Evolutionary conservation across 352 stramenopile genomes (phyloP).

Genomic region (Globisporangium orthogonon): DNA sequence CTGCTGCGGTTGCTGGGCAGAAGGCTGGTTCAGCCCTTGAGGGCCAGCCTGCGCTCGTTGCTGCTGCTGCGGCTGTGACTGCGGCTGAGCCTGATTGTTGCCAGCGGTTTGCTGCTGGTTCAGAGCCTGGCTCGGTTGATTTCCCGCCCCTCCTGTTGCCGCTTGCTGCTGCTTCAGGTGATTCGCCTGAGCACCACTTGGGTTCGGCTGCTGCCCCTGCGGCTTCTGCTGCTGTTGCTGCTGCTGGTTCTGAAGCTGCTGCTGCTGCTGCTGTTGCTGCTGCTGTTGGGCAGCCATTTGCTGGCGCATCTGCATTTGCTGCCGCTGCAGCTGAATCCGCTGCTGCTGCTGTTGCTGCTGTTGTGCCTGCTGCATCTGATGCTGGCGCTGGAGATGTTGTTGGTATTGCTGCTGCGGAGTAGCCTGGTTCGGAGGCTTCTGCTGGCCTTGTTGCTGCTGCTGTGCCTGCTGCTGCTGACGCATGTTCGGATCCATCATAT

Average conservation of each 20-base stretch:
- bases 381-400: conserved; percentile 53
- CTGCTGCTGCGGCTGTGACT: conserved; percentile 11
- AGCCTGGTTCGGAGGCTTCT: conserved; percentile 11
- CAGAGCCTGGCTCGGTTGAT: conserved; percentile 18
- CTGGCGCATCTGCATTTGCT: conserved; percentile 36
- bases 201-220: conserved; percentile 23
- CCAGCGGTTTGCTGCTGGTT: conserved; percentile 20
- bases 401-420: conserved; percentile 36
- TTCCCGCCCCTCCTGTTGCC: conserved; percentile 5
- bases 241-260: conserved; percentile 25
- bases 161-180: conserved; percentile 14
- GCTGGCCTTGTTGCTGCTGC: conserved; percentile 14
- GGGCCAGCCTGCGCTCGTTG: conserved; percentile 9
- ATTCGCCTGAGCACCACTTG: conserved; percentile 5
- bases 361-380: conserved; percentile 42
- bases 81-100: conserved; percentile 12
- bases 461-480: conserved; percentile 24
- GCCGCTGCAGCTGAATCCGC: conserved; percentile 39
- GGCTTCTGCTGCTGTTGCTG: conserved; percentile 38
- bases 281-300: conserved; percentile 46
- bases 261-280: conserved; percentile 42
- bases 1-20: conserved; percentile 16
- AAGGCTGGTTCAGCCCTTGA: conserved; percentile 17
- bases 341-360: conserved; percentile 24
- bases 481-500: conserved; percentile 23